A percentile compares a stretch with the other conserved stretches of the same genome.
Evolutionary conservation across 768 basidiomycete species (phyloP).

Genomic region (Coprinopsis strossmayeri): DNA sequence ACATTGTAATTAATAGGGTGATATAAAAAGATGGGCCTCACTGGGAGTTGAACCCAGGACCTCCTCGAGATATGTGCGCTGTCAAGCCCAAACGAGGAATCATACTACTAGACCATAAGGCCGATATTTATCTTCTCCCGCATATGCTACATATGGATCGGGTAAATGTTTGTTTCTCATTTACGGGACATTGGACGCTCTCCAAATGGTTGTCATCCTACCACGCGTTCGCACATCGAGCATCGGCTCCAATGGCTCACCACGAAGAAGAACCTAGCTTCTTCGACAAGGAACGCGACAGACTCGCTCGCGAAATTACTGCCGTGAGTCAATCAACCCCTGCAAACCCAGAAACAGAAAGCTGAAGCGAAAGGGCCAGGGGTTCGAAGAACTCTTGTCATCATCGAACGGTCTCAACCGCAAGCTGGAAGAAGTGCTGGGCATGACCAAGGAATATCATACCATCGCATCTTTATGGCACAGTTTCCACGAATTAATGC

Average conservation of each 20-base stretch:
- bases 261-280: conserved; percentile 48
- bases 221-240: too few relatives aligned
- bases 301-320: conserved; percentile 67
- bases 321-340: conserved; percentile 35
- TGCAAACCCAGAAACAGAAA: not conserved
- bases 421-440: conserved; percentile 86
- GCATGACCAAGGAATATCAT: conserved; percentile 89
- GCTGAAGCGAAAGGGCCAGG: too few relatives aligned
- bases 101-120: conserved; percentile 14
- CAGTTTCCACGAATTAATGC: conserved; percentile 75
- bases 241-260: conserved; percentile 23
- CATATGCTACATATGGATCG: not conserved
- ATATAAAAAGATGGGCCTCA: conserved; percentile 10
- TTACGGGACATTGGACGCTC: too few relatives aligned
- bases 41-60: conserved; percentile 12
- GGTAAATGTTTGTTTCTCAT: not conserved
- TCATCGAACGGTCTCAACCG: conserved; percentile 83
- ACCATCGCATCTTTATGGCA: conserved; percentile 85
- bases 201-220: too few relatives aligned
- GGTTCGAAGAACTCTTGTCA: conserved; percentile 82
- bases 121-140: not conserved
- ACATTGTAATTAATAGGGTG: too few relatives aligned
- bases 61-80: conserved; percentile 3
- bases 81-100: conserved; percentile 11
- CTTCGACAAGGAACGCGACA: conserved; percentile 77